Evolutionary conservation across 2,329 filamentous ascomycete genomes (phyloP), one percentile per base, ranked within the genome.

Genomic region (Aspergillus texensis): DNA sequence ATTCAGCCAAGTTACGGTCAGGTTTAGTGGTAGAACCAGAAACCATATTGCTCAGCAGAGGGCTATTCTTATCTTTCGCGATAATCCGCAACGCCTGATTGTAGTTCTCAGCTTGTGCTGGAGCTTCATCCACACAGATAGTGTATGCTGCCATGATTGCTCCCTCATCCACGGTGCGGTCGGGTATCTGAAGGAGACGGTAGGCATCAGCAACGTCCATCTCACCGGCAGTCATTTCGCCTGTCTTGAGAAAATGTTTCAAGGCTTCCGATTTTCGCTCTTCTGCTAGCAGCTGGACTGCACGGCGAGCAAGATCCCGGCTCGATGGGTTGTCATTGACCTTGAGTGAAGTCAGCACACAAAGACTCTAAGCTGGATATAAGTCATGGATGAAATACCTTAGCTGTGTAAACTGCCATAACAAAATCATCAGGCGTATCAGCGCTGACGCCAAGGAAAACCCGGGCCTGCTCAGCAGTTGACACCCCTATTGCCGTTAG

Each of bases 401-500:
- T 88, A 43, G 85, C 74, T 34, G 82, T 80, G 67, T 81, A 87
- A 77, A 88, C 81, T 3, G 87, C 82, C 56, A 83, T 77, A 43
- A 90, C 79, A 65, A 85, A 86, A 55, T 88, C 85, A 70, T 89
- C 87, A 2, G 81, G 70, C 11, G 81, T 84, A 12, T 77, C 75
- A 32, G 76, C 74, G 58, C 81, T 78, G 12, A 86, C 83, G 9
- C 83, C 85, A 14, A 91, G 80, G 78, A 85, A 91, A 14, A 84
- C 78, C 36, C 90, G 79, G 1, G 89, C 89, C 71, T 91, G 86
- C 53, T 87, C 83, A 61, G 86, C 84, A n/a, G 84, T 88, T 65
- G 88, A 83, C 32, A 89, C 81, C 16, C 81, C 81, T 82, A 64
- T 62, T 3, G 24, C n/a, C 34, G 12, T 60, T 24, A 48, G 58